Base-by-base conservation (phyloP, 441 rosid genomes). In the Euphorbia schlechtendalii region DNA sequence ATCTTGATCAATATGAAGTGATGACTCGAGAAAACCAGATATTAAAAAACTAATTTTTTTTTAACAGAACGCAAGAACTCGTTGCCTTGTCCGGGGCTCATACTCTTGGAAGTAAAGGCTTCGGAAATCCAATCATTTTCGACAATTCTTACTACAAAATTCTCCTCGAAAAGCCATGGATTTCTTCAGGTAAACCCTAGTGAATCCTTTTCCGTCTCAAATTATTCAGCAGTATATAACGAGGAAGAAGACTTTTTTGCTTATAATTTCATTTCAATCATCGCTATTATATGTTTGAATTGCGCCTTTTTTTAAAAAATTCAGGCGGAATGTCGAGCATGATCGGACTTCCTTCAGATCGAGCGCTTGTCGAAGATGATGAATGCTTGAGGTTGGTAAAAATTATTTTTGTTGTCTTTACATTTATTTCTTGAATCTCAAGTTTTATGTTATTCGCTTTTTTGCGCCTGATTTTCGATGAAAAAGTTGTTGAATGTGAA, bases 331-430 rank as follows among this genome's bases (percentile, higher is more conserved):
- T 86, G 96, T 58, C 89, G 12, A 85, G 79, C 78, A 85, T 90
- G 96, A 77, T 88, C n/a, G 96, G 98, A 66, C 96, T 90, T 74
- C 92, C 96, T 80, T 86, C 97, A 54, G 96, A 92, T 81, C 96
- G 70, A 64, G 89, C 87, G 56, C 81, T 92, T 24, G 88, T 81
- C 38, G 92, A 86, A 61, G 96, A 92, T 65, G 78, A 76, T 54
- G 94, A 90, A 69, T 90, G 96, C 80, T 72, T 86, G 77, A 88
- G 96, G 96, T 92, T 73, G 11, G 62, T 68, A 18, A 38, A 62
- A 32, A 32, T 32, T 3, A 7, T 7, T 32, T 3, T 7, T 2
- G 7, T 32, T 7, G 3, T 32, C 36, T 32, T 32, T 32, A 32
- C n/a, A n/a, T n/a, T n/a, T n/a, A n/a, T n/a, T n/a, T n/a, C n/a